Evolutionary conservation across 768 basidiomycete genomes (phyloP).

Genomic region (Multifurca ochricompacta): DNA sequence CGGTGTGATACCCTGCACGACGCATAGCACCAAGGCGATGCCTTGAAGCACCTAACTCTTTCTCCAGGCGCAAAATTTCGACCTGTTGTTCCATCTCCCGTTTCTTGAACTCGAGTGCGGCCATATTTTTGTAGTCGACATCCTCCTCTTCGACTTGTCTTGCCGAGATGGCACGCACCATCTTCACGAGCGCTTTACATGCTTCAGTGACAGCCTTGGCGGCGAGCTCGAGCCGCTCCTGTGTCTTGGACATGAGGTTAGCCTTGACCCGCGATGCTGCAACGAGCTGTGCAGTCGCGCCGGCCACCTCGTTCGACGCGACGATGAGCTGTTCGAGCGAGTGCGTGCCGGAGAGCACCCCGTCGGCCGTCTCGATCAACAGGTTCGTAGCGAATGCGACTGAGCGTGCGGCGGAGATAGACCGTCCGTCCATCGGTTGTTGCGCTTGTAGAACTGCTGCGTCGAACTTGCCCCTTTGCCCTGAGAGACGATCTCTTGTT

Average conservation of each 20-base stretch:
- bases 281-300: constrained; percentile 94
- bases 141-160: constrained; percentile 74
- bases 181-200: constrained; percentile 90
- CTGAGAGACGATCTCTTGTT: constrained; percentile 95
- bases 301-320: constrained; percentile 98
- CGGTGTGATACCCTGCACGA: constrained; percentile 82
- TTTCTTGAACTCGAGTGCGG: constrained; percentile 90
- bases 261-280: constrained; percentile 98
- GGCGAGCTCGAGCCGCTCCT: constrained; percentile 90
- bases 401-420: constrained; percentile 97
- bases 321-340: constrained; percentile 98
- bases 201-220: constrained; percentile 98
- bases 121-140: constrained; percentile 86
- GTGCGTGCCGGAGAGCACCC: constrained; percentile 93
- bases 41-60: constrained; percentile 84
- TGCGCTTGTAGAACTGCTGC: constrained; percentile 98
- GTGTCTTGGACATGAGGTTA: constrained; percentile 96
- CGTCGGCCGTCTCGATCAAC: constrained; percentile 96
- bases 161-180: constrained; percentile 92
- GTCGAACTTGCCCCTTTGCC: constrained; percentile 87
- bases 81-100: constrained; percentile 99
- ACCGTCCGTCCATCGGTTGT: constrained; percentile 99
- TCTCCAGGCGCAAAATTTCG: constrained; percentile 94
- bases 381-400: constrained; percentile 95
- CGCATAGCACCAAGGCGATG: constrained; percentile 79